These are phyloP conservation scores for Ilyonectria destructans DNA, from an alignment of 2,329 filamentous ascomycete species.

Conservation along the genomic window DNA sequence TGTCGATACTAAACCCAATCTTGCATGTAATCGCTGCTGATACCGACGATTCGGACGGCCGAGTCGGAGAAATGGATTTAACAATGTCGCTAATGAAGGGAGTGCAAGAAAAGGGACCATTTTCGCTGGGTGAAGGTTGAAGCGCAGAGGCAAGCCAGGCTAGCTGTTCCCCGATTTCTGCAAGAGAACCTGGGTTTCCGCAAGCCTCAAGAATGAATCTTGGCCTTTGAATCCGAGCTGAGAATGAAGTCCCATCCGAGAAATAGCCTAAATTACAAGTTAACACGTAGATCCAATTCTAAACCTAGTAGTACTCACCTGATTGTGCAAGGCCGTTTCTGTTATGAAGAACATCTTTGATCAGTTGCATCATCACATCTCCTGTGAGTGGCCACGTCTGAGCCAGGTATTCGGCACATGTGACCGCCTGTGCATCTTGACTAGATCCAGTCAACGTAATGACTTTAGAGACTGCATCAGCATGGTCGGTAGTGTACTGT, in stretches of 20 bases:
- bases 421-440: constrained; percentile 15
- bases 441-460: constrained; percentile 9
- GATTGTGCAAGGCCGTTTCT: not conserved
- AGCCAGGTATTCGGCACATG: constrained; percentile 4
- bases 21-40: not conserved
- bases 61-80: too few relatives aligned
- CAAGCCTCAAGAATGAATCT: not conserved
- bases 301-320: not conserved
- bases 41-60: not conserved
- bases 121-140: not conserved
- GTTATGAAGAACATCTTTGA: not conserved
- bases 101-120: too few relatives aligned
- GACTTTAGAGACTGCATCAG: not conserved
- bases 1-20: not conserved
- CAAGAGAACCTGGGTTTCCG: not conserved
- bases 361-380: not conserved
- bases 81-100: too few relatives aligned
- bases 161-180: constrained; percentile 27
- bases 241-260: not conserved
- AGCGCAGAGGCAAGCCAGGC: constrained; percentile 25
- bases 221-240: not conserved
- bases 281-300: too few relatives aligned
- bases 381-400: constrained; percentile 18
- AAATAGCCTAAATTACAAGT: too few relatives aligned
- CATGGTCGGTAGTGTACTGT: not conserved